phyloP scores from a whole-genome alignment of 2,329 filamentous ascomycete genomes.

The Tolypocladium paradoxum region DNA sequence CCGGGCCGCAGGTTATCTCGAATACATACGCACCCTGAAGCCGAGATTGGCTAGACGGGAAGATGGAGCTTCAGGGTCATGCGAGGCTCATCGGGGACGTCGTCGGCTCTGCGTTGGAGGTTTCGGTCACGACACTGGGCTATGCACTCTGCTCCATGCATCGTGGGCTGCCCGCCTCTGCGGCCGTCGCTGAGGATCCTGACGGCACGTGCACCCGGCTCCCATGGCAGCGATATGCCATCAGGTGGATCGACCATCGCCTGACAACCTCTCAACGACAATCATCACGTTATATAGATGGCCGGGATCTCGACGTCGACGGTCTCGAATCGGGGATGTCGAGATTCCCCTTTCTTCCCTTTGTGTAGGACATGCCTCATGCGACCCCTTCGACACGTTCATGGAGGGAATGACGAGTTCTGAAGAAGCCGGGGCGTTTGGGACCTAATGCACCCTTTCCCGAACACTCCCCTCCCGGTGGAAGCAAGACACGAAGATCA shows the following conservation, averaged over 20 bases:
- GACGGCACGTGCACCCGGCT: background rate
- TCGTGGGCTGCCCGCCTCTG: background rate
- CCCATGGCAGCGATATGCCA: too few relatives aligned
- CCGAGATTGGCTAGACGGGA: constrained; percentile 1
- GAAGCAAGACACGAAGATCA: background rate
- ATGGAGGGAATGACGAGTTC: constrained; percentile 1
- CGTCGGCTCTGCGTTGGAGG: background rate
- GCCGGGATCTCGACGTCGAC: background rate
- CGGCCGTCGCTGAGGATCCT: background rate
- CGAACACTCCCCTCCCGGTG: background rate
- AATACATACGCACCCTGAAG: constrained; percentile 4
- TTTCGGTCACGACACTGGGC: background rate
- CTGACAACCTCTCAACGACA: background rate
- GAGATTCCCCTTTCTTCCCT: background rate
- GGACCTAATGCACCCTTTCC: background rate
- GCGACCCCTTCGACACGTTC: constrained; percentile 2
- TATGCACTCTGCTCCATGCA: background rate
- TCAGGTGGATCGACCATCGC: background rate
- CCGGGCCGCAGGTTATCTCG: constrained; percentile 11
- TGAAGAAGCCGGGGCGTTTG: background rate
- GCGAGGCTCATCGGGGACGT: background rate
- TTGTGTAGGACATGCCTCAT: background rate
- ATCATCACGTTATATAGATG: background rate
- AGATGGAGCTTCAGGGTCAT: background rate
- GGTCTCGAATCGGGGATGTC: background rate